Evolutionary conservation across 768 basidiomycete genomes (phyloP).

Genomic region (Podaxis sp.): DNA sequence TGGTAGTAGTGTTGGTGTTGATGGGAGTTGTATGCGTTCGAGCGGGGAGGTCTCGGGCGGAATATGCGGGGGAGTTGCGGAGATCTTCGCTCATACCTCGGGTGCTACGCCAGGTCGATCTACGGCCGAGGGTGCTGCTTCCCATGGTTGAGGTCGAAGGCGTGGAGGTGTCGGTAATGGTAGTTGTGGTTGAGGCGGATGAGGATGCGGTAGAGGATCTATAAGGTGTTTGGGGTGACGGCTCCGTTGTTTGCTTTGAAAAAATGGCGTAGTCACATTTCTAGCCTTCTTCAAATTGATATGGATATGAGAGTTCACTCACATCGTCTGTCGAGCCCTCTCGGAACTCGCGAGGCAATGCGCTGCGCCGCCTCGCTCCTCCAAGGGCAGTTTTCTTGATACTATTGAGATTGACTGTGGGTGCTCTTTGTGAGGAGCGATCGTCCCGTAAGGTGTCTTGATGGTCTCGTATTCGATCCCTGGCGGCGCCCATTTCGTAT

Average conservation of each 20-base stretch:
- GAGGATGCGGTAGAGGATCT: slow-evolving; percentile 23
- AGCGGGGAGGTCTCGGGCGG: slow-evolving; percentile 1
- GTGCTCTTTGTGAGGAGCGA: slow-evolving; percentile 57
- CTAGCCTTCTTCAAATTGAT: too few species aligned
- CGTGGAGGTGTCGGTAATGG: slow-evolving; percentile 13
- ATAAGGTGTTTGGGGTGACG: slow-evolving; percentile 39
- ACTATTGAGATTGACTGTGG: slow-evolving; percentile 24
- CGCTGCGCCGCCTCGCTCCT: slow-evolving; percentile 33
- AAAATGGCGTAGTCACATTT: background rate
- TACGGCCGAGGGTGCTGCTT: background rate
- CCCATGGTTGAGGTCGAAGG: background rate
- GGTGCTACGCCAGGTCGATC: slow-evolving; percentile 18
- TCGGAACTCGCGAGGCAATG: slow-evolving; percentile 44
- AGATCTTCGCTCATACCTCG: slow-evolving; percentile 25
- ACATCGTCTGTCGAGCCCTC: slow-evolving; percentile 26
- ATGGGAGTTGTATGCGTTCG: slow-evolving; percentile 4
- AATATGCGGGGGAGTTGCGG: slow-evolving; percentile 21
- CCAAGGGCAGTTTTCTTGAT: slow-evolving; percentile 49
- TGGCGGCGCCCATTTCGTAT: slow-evolving; percentile 18
- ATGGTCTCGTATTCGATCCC: slow-evolving; percentile 24
- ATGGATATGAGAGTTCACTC: slow-evolving; percentile 22
- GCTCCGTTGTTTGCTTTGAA: slow-evolving; percentile 24
- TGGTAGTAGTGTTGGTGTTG: background rate
- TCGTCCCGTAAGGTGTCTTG: slow-evolving; percentile 28
- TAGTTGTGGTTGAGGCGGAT: slow-evolving; percentile 17